These are phyloP conservation scores for Podospora comata DNA, from an alignment of 495 filamentous ascomycete genomes.

Conservation along the genomic window DNA sequence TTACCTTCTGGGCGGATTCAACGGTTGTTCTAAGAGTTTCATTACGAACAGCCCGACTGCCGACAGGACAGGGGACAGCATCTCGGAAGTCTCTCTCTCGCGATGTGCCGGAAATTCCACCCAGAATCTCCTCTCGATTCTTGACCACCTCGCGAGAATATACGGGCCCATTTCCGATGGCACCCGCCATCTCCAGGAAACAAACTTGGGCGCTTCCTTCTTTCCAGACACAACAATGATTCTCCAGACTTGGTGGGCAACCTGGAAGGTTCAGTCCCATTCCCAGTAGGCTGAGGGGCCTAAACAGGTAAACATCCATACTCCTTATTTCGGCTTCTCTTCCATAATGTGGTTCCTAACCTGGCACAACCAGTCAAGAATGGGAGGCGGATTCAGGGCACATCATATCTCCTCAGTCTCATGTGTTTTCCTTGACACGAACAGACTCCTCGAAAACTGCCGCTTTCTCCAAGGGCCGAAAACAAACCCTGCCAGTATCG, in stretches of 20 bases:
- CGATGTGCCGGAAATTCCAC: too few species aligned
- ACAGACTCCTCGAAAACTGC: constrained; percentile 37
- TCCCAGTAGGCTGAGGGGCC: not conserved
- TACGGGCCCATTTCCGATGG: too few species aligned
- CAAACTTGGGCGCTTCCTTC: too few species aligned
- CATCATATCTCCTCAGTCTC: not conserved
- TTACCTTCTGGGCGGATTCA: not conserved
- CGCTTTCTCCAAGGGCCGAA: constrained; percentile 63
- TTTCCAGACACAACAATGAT: too few species aligned
- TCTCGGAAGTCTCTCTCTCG: too few species aligned
- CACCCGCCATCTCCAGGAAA: too few species aligned
- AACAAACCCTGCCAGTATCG: constrained; percentile 49
- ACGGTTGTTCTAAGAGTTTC: not conserved
- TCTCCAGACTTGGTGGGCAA: not conserved
- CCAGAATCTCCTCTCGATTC: too few species aligned
- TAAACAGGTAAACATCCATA: not conserved
- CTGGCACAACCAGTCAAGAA: not conserved
- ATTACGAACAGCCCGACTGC: not conserved
- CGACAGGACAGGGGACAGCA: too few species aligned
- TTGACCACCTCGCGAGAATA: too few species aligned
- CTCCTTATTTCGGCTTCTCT: not conserved
- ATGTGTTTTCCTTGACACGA: not conserved
- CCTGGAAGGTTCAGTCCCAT: not conserved
- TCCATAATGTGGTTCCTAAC: not conserved
- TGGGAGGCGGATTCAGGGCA: not conserved